Conservation (phyloP, 2,329 filamentous ascomycete genomes). For the Aspergillus sp. region DNA sequence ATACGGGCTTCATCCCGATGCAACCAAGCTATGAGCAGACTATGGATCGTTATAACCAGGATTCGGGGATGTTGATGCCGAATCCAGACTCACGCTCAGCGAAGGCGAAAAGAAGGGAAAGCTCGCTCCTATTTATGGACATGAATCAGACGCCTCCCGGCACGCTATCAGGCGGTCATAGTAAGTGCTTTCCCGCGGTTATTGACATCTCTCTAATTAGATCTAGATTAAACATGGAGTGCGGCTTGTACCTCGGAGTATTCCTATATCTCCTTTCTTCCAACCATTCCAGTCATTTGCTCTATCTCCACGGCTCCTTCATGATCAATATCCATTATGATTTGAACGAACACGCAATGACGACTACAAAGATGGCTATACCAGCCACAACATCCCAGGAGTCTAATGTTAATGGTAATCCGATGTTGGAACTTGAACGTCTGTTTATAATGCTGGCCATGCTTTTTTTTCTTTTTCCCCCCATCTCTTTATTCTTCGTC, state of each 20-base stretch:
- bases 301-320: not conserved
- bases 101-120: constrained; percentile 48
- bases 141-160: constrained; percentile 19
- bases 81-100: constrained; percentile 31
- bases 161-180: constrained; percentile 12
- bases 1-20: constrained; percentile 52
- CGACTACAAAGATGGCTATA: constrained; percentile 23
- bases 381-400: constrained; percentile 7
- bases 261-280: not conserved
- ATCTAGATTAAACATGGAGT: not conserved
- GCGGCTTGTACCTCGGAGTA: too few species aligned
- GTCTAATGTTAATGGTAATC: constrained; percentile 37
- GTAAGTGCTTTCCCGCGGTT: constrained; percentile 12
- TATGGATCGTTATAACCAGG: constrained; percentile 28
- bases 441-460: not conserved
- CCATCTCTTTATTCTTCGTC: constrained; percentile 4
- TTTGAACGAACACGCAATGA: constrained; percentile 29
- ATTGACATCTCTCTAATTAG: not conserved
- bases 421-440: not conserved
- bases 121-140: constrained; percentile 48
- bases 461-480: constrained; percentile 6
- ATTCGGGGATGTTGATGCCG: constrained; percentile 35
- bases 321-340: constrained; percentile 24
- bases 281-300: constrained; percentile 5
- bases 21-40: constrained; percentile 49